A percentile compares a stretch with the other conserved stretches of the same genome.
Evolutionary conservation across 306 rosid genomes (phyloP).

Genomic region (Heteromeles arbutifolia): DNA sequence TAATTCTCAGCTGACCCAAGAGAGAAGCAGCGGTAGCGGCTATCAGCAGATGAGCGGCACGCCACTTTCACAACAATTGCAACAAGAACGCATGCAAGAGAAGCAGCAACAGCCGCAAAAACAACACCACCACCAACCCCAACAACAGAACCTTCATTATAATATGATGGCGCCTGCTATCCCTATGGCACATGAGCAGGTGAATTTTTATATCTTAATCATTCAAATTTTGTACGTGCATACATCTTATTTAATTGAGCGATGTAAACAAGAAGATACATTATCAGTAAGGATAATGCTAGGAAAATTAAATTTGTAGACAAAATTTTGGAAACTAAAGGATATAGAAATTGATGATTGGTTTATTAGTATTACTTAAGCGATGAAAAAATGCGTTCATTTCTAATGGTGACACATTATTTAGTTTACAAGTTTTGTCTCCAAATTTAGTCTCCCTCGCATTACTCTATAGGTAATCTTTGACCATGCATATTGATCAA

Average conservation of each 20-base stretch:
- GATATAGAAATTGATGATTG: no score
- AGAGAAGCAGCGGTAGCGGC: constrained; percentile 14
- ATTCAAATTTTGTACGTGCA: not conserved
- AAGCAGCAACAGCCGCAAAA: constrained; percentile 23
- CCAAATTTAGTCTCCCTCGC: no score
- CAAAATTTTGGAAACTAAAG: accelerated
- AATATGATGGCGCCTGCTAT: constrained; percentile 36
- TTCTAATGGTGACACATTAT: no score
- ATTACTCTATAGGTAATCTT: no score
- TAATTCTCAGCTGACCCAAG: constrained; percentile 42
- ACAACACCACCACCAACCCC: constrained; percentile 14
- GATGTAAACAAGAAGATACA: no score
- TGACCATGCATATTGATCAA: no score
- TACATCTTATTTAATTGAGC: no score
- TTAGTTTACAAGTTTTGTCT: no score
- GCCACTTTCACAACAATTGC: constrained; percentile 51
- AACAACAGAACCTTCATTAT: constrained; percentile 24
- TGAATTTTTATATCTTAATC: not conserved
- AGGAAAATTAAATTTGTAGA: no score
- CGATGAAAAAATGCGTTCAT: no score
- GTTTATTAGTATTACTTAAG: no score
- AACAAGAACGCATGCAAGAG: constrained; percentile 56
- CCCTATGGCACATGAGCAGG: constrained; percentile 57
- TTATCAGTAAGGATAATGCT: no score
- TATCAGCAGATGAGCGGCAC: constrained; percentile 44